These are phyloP conservation scores for Petunia hybrid DNA, from an alignment of 305 asterid genomes.

Conservation along the genomic window DNA sequence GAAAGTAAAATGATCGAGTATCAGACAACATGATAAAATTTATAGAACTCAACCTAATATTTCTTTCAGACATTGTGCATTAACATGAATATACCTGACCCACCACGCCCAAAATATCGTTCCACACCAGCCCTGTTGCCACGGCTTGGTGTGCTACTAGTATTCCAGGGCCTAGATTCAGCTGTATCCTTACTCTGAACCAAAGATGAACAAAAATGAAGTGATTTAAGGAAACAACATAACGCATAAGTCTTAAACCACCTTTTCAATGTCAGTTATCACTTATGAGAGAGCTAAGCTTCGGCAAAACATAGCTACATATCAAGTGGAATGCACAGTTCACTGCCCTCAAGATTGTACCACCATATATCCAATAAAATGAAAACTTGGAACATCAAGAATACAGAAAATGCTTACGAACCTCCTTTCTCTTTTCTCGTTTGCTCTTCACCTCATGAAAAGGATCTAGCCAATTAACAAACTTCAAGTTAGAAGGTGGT, in stretches of 20 bases:
- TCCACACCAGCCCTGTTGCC: slow-evolving; percentile 67
- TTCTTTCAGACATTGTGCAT: slow-evolving; percentile 25
- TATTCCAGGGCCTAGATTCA: slow-evolving; percentile 72
- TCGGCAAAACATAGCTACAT: background rate
- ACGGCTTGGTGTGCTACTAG: slow-evolving; percentile 59
- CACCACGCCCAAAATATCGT: slow-evolving; percentile 66
- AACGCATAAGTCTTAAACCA: background rate
- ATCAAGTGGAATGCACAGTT: background rate
- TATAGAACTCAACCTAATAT: slow-evolving; percentile 14
- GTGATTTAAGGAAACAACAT: slow-evolving; percentile 7
- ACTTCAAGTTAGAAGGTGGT: slow-evolving; percentile 28
- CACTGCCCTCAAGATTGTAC: slow-evolving; percentile 15
- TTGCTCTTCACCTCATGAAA: slow-evolving; percentile 97
- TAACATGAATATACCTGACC: slow-evolving; percentile 60
- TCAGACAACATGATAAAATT: slow-evolving; percentile 15
- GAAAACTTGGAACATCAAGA: slow-evolving; percentile 22
- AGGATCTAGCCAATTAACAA: slow-evolving; percentile 62
- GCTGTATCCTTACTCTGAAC: slow-evolving; percentile 76
- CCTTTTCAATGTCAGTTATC: slow-evolving; percentile 16
- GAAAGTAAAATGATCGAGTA: slow-evolving; percentile 11
- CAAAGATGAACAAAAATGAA: slow-evolving; percentile 29
- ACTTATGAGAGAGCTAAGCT: background rate
- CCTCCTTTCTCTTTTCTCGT: slow-evolving; percentile 96
- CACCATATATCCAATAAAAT: slow-evolving; percentile 7
- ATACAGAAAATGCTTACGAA: slow-evolving; percentile 44